These are phyloP conservation scores for Holtermannia corniformis DNA, from an alignment of 768 basidiomycete genomes.

Conservation along the genomic window DNA sequence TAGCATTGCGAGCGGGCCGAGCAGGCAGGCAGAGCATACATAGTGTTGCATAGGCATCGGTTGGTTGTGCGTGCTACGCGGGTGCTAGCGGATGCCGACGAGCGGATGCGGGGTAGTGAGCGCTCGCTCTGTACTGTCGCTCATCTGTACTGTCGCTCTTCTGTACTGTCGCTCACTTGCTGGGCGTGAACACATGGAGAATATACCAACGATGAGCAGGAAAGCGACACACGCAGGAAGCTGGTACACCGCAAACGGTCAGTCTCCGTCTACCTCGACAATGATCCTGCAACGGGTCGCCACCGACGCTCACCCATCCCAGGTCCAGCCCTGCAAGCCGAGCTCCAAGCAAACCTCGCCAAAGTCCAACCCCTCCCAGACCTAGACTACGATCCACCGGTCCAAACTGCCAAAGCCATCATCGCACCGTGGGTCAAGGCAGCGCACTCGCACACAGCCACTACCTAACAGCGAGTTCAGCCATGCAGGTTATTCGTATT, in stretches of 20 bases:
- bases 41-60: too few relatives aligned
- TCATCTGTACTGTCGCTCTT: too few relatives aligned
- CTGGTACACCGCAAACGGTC: constrained; percentile 76
- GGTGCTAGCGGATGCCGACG: too few relatives aligned
- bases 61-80: too few relatives aligned
- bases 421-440: constrained; percentile 75
- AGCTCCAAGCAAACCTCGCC: constrained; percentile 58
- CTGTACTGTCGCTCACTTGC: too few relatives aligned
- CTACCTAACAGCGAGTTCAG: constrained; percentile 44
- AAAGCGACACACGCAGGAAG: constrained; percentile 73
- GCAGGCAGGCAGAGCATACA: too few relatives aligned
- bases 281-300: not conserved
- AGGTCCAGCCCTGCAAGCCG: constrained; percentile 53
- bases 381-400: constrained; percentile 55
- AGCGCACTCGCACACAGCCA: not conserved
- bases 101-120: too few relatives aligned
- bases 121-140: too few relatives aligned
- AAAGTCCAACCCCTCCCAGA: constrained; percentile 49
- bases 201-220: constrained; percentile 8
- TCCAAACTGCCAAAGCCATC: constrained; percentile 68
- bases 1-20: too few relatives aligned
- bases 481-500: constrained; percentile 93
- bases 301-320: constrained; percentile 8
- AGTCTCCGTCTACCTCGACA: constrained; percentile 6
- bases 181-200: too few relatives aligned